Percentiles rank a stretch among this genome's conserved stretches.
Evolutionary conservation across 495 filamentous ascomycete genomes (phyloP).

Genomic region (Aspergillus incahuasiensis): DNA sequence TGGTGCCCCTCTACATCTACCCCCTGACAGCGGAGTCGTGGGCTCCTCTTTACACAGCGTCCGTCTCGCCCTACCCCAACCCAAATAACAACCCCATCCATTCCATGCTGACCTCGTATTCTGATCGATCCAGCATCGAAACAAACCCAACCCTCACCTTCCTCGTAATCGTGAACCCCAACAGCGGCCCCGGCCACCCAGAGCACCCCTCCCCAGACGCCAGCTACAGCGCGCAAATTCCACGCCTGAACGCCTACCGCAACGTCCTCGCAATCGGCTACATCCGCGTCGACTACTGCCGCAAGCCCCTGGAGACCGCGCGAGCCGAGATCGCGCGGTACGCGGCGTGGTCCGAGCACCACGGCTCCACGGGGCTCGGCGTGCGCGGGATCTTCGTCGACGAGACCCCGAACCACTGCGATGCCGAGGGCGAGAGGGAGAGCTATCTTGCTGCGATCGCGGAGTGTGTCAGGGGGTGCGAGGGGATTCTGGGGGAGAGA

Average conservation of each 20-base stretch:
- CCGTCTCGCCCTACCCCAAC: not conserved
- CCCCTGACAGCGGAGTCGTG: conserved; percentile 13
- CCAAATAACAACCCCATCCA: too few species aligned
- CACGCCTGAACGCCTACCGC: conserved; percentile 10
- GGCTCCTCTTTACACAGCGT: conserved; percentile 20
- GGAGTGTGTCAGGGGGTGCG: not conserved
- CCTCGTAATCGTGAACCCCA: conserved; percentile 20
- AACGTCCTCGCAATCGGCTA: conserved; percentile 19
- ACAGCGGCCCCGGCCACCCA: conserved; percentile 12
- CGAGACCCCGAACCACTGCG: conserved; percentile 15
- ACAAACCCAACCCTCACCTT: conserved; percentile 11
- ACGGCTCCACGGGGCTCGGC: conserved; percentile 7
- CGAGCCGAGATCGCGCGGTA: conserved; percentile 16
- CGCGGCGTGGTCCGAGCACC: conserved; percentile 12
- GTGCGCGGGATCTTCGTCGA: conserved; percentile 18
- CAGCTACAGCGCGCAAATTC: conserved; percentile 14
- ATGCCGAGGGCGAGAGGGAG: not conserved
- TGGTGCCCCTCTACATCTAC: conserved; percentile 20
- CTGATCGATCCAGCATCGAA: conserved; percentile 3
- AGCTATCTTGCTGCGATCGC: conserved; percentile 6
- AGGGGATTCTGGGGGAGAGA: conserved; percentile 2
- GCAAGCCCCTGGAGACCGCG: conserved; percentile 10
- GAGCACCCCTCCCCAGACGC: conserved; percentile 9
- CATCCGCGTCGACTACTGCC: conserved; percentile 19
- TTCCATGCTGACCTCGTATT: not conserved